These are phyloP conservation scores for Dysphania ambrosioides DNA, from an alignment of 148 eudicot species.

Conservation along the genomic window DNA sequence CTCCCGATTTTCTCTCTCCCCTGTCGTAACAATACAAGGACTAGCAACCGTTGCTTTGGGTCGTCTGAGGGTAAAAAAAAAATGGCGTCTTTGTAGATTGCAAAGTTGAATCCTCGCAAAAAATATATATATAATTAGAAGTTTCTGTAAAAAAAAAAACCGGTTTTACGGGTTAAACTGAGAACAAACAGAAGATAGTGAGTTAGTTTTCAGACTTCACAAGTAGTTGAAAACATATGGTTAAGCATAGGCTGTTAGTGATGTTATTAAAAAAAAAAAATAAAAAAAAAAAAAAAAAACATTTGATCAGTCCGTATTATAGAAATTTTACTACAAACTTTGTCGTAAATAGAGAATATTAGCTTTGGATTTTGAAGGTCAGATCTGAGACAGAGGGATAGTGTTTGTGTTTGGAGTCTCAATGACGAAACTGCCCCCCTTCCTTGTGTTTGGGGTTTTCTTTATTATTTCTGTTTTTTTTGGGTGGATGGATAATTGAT, in stretches of 20 bases:
- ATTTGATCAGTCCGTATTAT: too few species aligned
- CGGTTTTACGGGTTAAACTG: too few species aligned
- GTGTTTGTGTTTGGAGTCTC: not conserved
- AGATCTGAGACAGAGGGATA: not conserved
- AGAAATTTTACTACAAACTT: too few species aligned
- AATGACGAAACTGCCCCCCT: conserved; percentile 22
- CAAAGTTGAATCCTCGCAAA: conserved; percentile 50
- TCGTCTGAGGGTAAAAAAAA: conserved; percentile 43
- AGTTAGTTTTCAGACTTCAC: too few species aligned
- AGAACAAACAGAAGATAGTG: too few species aligned
- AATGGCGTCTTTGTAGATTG: conserved; percentile 44
- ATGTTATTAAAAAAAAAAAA: too few species aligned
- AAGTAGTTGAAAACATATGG: too few species aligned
- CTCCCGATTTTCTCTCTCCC: conserved; percentile 9
- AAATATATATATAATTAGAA: too few species aligned
- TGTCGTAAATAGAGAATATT: too few species aligned
- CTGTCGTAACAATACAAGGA: not conserved
- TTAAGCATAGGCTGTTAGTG: too few species aligned
- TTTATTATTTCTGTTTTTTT: not conserved
- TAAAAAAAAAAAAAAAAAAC: too few species aligned
- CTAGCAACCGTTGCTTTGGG: conserved; percentile 17
- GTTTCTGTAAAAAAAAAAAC: too few species aligned
- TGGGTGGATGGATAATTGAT: conserved; percentile 16
- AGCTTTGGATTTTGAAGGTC: not conserved
- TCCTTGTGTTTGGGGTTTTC: not conserved